phyloP scores from a whole-genome alignment of 208 protist species.

The Trypanosoma grayi region DNA sequence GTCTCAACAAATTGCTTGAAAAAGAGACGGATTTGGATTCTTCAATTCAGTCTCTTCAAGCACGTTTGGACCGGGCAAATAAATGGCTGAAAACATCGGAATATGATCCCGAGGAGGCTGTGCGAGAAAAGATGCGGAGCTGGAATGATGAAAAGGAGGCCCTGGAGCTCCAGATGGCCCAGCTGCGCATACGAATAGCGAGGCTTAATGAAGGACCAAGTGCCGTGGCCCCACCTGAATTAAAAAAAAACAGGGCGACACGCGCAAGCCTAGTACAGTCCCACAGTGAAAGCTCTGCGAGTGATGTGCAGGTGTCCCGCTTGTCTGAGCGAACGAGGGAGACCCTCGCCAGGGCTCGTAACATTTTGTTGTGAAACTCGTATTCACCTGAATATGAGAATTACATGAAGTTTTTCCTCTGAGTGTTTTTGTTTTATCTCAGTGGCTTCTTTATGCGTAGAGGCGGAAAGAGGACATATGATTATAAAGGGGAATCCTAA shows the following conservation, averaged over 20 bases:
- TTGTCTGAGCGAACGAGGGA: conserved; percentile 13
- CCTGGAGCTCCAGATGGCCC: conserved; percentile 16
- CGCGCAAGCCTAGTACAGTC: neutral
- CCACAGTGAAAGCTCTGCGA: neutral
- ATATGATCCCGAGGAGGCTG: neutral
- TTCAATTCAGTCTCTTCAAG: conserved; percentile 16
- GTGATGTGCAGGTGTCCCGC: neutral
- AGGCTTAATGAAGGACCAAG: conserved; percentile 9
- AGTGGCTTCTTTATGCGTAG: too few relatives aligned
- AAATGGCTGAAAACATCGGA: conserved; percentile 3
- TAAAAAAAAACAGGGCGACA: neutral
- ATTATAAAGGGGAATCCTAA: too few relatives aligned
- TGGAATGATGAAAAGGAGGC: conserved; percentile 14
- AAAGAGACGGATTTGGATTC: conserved; percentile 5
- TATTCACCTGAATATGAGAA: neutral
- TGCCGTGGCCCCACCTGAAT: neutral
- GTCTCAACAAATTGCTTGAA: conserved; percentile 2
- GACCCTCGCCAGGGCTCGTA: conserved; percentile 6
- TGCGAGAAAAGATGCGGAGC: conserved; percentile 7
- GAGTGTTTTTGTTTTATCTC: too few relatives aligned
- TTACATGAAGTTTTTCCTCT: too few relatives aligned
- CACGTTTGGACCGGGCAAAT: conserved; percentile 4
- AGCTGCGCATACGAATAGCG: conserved; percentile 11
- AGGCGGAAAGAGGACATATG: too few relatives aligned
- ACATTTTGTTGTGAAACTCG: conserved; percentile 6